Evolutionary conservation across 2,329 filamentous ascomycete species (phyloP), one percentile per base, ranked within the genome.

Genomic region (Cercospora janseana): DNA sequence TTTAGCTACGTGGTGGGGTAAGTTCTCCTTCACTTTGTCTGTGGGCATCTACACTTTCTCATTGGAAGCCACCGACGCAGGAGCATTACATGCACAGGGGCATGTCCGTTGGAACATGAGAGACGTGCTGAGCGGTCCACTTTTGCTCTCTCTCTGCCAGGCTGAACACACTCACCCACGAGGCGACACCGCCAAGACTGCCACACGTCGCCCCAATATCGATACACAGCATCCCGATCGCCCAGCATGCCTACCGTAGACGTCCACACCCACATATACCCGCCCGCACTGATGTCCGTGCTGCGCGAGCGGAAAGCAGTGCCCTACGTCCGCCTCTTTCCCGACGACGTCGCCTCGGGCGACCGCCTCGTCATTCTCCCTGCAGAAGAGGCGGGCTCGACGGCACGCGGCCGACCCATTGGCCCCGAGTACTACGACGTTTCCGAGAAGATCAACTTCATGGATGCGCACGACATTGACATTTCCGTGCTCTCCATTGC

Each of bases 401-500:
- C 66, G n/a, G 60, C 65, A 6, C 84, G 87, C 2, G 91, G 90
- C 28, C 83, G 91, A 3, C 90, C 91, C 3, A 81, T 96, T 34
- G 92, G 89, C 16, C 76, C 82, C 1, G 87, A 91, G 62, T 96
- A 92, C 75, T 88, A 85, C 55, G 87, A 88, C 35, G 83, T 95
- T 51, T 72, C 76, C 12, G 78, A 88, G 60, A 96, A 95, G 65
- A 77, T 95, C 10, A 77, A 81, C 41, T 95, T 96, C 72, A 96
- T 96, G 91, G 79, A 89, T 67, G 80, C 77, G 12, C 91, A 96
- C 71, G 74, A 74, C 46, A 95, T 96, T 66, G 80, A 86, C 68
- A 82, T 86, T 57, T 93, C 87, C 1, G 87, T 95, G 43, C 82
- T 96, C 56, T 93, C 88, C 0, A 81, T 95, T 16, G 91, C 91